phyloP scores from a whole-genome alignment of 768 basidiomycete genomes.

The Xanthoconium stramineum region DNA sequence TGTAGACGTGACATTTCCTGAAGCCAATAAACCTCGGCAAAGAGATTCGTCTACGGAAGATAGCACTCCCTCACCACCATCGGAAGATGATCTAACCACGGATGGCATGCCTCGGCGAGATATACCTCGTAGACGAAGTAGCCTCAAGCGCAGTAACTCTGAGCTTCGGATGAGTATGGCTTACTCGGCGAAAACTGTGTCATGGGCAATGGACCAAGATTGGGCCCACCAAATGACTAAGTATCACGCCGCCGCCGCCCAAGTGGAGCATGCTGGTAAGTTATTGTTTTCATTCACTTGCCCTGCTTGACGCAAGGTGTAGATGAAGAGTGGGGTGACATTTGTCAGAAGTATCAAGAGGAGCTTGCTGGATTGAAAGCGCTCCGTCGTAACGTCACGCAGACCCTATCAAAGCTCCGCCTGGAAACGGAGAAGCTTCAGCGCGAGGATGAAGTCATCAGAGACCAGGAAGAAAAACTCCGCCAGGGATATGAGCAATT shows the following conservation, averaged over 20 bases:
- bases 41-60: constrained; percentile 17
- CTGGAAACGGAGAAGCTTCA: constrained; percentile 40
- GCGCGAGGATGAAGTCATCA: constrained; percentile 39
- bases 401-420: constrained; percentile 37
- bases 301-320: constrained; percentile 1
- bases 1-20: constrained; percentile 17
- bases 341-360: constrained; percentile 55
- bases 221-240: constrained; percentile 55
- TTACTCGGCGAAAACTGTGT: constrained; percentile 62
- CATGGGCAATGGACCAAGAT: constrained; percentile 71
- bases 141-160: constrained; percentile 55
- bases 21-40: constrained; percentile 13
- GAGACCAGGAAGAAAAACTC: constrained; percentile 40
- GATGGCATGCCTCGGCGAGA: constrained; percentile 32
- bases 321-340: constrained; percentile 61
- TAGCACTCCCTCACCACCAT: constrained; percentile 27
- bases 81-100: constrained; percentile 32
- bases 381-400: constrained; percentile 51
- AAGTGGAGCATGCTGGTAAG: constrained; percentile 41
- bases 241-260: constrained; percentile 38
- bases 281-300: background rate
- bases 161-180: constrained; percentile 43
- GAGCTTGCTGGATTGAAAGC: constrained; percentile 59
- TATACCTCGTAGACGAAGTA: constrained; percentile 54
- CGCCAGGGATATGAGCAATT: constrained; percentile 37